Evolutionary conservation across 768 basidiomycete species (phyloP), one percentile per base, ranked within the genome.

Genomic region (Floccularia luteovirens): DNA sequence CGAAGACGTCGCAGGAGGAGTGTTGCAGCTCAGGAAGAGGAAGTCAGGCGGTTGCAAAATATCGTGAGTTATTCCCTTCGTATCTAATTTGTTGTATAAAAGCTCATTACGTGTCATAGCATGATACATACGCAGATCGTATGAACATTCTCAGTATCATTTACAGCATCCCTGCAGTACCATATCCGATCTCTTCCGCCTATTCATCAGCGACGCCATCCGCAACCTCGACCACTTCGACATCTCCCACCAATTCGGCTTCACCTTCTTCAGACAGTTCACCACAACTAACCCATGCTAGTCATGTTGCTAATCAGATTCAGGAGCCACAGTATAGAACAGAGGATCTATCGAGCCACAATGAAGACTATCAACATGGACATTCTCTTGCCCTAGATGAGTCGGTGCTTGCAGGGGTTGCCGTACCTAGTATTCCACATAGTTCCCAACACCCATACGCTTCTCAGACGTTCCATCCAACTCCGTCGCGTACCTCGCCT

Each of bases 41-140:
- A 94, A 69, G 82, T 91, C 35, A 70, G 79, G 49, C 68, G 90
- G 48, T 63, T 94, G 42, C 84, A 85, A 62, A 85, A 85, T 47
- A 94, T 94, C 49, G 90, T 90, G 62, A 66, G 90, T 56, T 25
- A 34, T 5, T 30, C 37, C 21, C 36, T 43, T 24, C 14, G 25
- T 43, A 14, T 41, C 11, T 48, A 25, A 20, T n/a, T 21, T n/a
- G 30, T 27, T 22, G 36, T 43, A 23, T 38, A 33, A 12, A 14
- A 23, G 34, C n/a, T 30, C 39, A 44, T 46, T 40, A 44, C 43
- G 16, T 32, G 31, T 28, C 38, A 42, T 57, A 92, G 90, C 91
- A 93, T 56, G 91, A 94, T 60, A 93, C 91, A 6, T 94, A 94
- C 59, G 89, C 87, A 43, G 89, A 94, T 60, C 78, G 91, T 38